Base-by-base conservation (phyloP, 768 basidiomycete species). In the Megacollybia marginata region DNA sequence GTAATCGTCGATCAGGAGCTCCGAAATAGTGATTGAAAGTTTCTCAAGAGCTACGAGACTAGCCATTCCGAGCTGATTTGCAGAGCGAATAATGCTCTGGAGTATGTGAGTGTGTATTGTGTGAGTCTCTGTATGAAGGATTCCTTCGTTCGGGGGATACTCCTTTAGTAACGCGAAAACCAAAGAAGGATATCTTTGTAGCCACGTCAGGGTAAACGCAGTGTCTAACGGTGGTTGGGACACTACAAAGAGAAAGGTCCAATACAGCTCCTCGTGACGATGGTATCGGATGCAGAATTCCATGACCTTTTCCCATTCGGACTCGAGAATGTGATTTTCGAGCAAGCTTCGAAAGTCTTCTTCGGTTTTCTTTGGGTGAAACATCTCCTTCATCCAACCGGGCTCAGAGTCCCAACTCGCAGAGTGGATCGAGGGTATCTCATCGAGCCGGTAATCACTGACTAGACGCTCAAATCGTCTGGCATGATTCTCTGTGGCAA, bases 11-110 rank as follows among this genome's bases (percentile, higher is more conserved):
- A 74, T 55, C 10, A 62, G 56, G 15, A 81, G 59, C 9, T 58
- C 40, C 1, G 69, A 67, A 48, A 85, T 68, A n/a, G 72, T 66
- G 12, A 54, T 57, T 0, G 72, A 63, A 2, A 83, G 57, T 52
- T 80, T 81, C 51, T 85, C 81, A 31, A 85, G 50, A 0, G 76
- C 81, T 1, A 77, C 80, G 15, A 84, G 72, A 16, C 75, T 68
- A 1, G 79, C 79, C 8, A 83, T 74, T 1, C 74, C 71, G 5
- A 79, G 64, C 1, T 68, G 57, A 48, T 83, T 81, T 2, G 80
- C 79, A 3, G 74, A 77, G 4, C 77, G 71, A 33, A 85, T 64
- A 45, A 84, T 66, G 42, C 69, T 73, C 28, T 65, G 69, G 9
- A 79, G 50, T 23, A 85, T 66, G 4, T 55, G 48, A n/a, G 56